Evolutionary conservation across 164 flowering plant species (phyloP).

Genomic region (Houttuynia cordata): DNA sequence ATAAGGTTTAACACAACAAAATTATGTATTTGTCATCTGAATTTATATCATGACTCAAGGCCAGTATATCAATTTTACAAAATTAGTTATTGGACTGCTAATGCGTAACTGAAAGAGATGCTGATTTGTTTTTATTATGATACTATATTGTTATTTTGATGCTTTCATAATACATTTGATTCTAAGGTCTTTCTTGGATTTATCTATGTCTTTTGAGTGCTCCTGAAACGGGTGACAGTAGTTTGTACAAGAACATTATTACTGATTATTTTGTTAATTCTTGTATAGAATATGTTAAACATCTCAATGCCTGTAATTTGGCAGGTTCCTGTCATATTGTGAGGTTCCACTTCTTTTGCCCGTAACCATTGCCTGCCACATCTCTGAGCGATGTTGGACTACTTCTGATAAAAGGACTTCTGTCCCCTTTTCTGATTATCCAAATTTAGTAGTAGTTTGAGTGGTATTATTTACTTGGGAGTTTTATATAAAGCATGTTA

Average conservation of each 20-base stretch:
- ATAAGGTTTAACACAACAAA: too few species aligned
- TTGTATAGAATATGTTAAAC: too few species aligned
- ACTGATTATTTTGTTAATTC: too few species aligned
- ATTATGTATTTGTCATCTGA: too few species aligned
- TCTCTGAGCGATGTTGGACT: slow-evolving; percentile 77
- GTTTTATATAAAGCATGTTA: neutral
- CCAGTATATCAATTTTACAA: too few species aligned
- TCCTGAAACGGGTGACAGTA: neutral
- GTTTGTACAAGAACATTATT: too few species aligned
- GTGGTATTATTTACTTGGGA: slow-evolving; percentile 12
- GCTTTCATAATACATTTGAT: neutral
- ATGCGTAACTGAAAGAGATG: too few species aligned
- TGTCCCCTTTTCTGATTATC: slow-evolving; percentile 51
- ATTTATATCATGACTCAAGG: too few species aligned
- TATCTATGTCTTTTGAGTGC: neutral
- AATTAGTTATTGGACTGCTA: too few species aligned
- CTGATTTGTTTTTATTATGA: too few species aligned
- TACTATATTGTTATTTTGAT: too few species aligned
- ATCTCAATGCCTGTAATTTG: neutral
- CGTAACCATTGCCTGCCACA: slow-evolving; percentile 75
- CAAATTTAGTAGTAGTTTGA: slow-evolving; percentile 68
- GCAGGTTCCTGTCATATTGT: slow-evolving; percentile 72
- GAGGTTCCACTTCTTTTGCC: slow-evolving; percentile 62
- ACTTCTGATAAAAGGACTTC: slow-evolving; percentile 43
- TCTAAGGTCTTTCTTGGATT: neutral